Percentiles rank a stretch among this genome's conserved stretches.
These are phyloP conservation scores for Cajanus cajan DNA, from an alignment of 306 rosid species.

Conservation along the genomic window DNA sequence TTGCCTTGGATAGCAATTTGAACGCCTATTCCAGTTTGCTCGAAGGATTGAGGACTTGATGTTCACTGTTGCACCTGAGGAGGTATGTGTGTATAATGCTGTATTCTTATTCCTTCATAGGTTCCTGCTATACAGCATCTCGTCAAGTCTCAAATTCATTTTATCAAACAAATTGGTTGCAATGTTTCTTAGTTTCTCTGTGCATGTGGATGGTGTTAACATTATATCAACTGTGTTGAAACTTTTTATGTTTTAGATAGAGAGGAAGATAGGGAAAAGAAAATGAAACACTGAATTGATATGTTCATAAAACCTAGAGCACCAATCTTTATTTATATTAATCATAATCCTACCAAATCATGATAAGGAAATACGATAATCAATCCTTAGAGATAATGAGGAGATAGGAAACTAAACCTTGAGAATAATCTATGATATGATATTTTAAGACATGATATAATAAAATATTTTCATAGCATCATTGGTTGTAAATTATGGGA, in stretches of 20 bases:
- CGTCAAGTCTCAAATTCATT: neutral
- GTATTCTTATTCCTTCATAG: conserved; percentile 11
- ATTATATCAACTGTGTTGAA: neutral
- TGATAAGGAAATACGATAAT: neutral
- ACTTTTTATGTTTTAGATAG: neutral
- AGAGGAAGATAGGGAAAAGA: neutral
- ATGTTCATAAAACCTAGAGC: neutral
- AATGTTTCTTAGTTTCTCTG: neutral
- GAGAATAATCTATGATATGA: neutral
- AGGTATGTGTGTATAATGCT: conserved; percentile 57
- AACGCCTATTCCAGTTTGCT: conserved; percentile 88
- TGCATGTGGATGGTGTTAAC: neutral
- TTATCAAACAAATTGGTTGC: neutral
- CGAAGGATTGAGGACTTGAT: conserved; percentile 86
- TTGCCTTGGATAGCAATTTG: conserved; percentile 75
- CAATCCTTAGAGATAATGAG: neutral
- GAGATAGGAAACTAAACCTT: neutral
- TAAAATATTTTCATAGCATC: no score
- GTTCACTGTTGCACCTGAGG: conserved; percentile 93
- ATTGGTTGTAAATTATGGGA: neutral
- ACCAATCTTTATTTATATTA: neutral
- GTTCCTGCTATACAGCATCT: neutral
- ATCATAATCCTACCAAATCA: neutral
- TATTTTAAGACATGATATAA: neutral
- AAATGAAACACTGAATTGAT: neutral